A percentile compares a stretch with the other conserved stretches of the same genome.
Conservation (phyloP, 371 early-diverging fungal species). For the Lichtheimia ramosa region DNA sequence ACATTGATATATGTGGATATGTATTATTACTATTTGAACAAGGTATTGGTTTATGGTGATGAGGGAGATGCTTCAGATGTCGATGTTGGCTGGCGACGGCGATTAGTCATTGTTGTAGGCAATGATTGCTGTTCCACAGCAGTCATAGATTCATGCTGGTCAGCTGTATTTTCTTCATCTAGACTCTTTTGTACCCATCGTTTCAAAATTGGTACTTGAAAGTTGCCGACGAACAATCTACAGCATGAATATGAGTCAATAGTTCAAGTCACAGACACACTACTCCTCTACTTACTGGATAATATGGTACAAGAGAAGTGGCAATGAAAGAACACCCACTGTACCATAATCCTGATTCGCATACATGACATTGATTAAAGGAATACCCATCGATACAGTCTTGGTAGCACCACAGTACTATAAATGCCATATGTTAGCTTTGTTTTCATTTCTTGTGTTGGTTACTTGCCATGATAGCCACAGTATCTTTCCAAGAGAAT, state of each 20-base stretch:
- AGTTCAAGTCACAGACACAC: not conserved
- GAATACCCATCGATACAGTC: conserved; percentile 76
- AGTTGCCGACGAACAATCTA: conserved; percentile 63
- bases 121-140: not conserved
- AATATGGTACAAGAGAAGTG: conserved; percentile 73
- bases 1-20: too few species aligned
- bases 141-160: not conserved
- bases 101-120: not conserved
- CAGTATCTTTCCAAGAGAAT: conserved; percentile 49
- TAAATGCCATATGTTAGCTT: not conserved
- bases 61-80: not conserved
- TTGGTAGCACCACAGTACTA: conserved; percentile 76
- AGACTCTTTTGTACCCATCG: conserved; percentile 47
- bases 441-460: not conserved
- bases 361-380: conserved; percentile 76
- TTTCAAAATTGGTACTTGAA: conserved; percentile 59
- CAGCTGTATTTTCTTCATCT: conserved; percentile 3
- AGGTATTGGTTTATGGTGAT: not conserved
- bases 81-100: conserved; percentile 1
- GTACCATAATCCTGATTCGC: conserved; percentile 35
- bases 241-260: too few species aligned
- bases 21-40: too few species aligned
- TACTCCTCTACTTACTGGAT: conserved; percentile 51
- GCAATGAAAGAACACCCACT: conserved; percentile 64
- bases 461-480: conserved; percentile 51